phyloP scores from a whole-genome alignment of 441 rosid species.

The Hypseocharis bilobata region DNA sequence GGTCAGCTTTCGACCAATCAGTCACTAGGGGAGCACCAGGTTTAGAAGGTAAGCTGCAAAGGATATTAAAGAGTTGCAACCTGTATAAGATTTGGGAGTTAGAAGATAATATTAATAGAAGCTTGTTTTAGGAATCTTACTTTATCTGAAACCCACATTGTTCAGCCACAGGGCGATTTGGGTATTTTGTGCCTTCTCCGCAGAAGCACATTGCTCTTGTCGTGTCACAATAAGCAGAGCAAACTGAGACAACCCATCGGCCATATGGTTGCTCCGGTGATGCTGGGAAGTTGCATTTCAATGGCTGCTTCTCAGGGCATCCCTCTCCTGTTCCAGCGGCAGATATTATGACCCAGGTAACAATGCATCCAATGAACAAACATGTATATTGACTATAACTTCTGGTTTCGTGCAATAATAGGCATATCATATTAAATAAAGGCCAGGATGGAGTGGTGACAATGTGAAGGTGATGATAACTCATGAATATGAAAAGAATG shows the following conservation, averaged over 20 bases:
- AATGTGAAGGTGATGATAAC: too few species aligned
- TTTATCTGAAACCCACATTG: conserved; percentile 68
- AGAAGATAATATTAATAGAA: conserved; percentile 9
- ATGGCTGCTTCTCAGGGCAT: conserved; percentile 51
- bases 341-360: conserved; percentile 7
- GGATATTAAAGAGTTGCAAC: conserved; percentile 16
- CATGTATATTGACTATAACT: background rate
- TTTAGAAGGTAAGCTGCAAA: conserved; percentile 49
- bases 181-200: conserved; percentile 94
- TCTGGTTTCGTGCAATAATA: too few species aligned
- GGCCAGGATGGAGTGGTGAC: too few species aligned
- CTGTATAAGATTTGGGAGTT: conserved; percentile 5
- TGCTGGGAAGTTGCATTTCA: conserved; percentile 63
- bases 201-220: conserved; percentile 93
- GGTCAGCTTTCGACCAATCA: conserved; percentile 74
- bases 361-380: background rate
- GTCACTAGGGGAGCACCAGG: conserved; percentile 53
- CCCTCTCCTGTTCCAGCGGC: conserved; percentile 55
- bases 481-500: too few species aligned
- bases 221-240: conserved; percentile 75
- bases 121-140: conserved; percentile 34
- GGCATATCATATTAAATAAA: too few species aligned
- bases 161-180: conserved; percentile 81
- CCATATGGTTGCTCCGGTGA: conserved; percentile 74
- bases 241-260: conserved; percentile 81